phyloP scores from a whole-genome alignment of 2,329 filamentous ascomycete genomes.

The Cladosporium austrohemisphaericum region DNA sequence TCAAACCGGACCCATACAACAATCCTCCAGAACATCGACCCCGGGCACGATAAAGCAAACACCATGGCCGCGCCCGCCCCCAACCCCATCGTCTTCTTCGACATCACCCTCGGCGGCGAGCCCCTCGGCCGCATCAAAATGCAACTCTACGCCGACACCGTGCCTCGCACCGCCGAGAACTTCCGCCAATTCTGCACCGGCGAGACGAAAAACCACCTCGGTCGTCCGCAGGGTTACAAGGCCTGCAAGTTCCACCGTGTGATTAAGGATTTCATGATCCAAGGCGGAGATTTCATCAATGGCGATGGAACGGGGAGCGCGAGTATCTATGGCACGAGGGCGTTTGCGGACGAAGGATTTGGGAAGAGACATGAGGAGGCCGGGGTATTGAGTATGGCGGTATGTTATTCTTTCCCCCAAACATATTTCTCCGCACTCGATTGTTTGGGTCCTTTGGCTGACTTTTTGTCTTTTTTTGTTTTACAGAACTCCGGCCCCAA shows the following conservation, averaged over 20 bases:
- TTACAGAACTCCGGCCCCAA: slow-evolving; percentile 80
- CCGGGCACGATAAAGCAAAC: background rate
- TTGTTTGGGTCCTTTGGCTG: background rate
- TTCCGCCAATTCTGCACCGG: slow-evolving; percentile 97
- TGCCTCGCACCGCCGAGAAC: slow-evolving; percentile 82
- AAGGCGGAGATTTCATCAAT: slow-evolving; percentile 93
- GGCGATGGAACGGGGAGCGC: slow-evolving; percentile 86
- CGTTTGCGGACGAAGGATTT: slow-evolving; percentile 72
- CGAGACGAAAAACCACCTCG: slow-evolving; percentile 74
- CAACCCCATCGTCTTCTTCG: slow-evolving; percentile 65
- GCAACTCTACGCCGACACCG: slow-evolving; percentile 80
- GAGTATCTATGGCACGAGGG: slow-evolving; percentile 77
- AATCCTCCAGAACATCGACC: background rate
- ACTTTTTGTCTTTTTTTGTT: background rate
- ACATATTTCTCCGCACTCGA: background rate
- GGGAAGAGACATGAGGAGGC: slow-evolving; percentile 60
- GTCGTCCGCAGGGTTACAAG: slow-evolving; percentile 88
- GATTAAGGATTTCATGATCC: slow-evolving; percentile 95
- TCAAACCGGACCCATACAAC: background rate
- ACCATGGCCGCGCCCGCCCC: slow-evolving; percentile 18
- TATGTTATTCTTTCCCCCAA: slow-evolving; percentile 47
- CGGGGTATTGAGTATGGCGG: slow-evolving; percentile 88
- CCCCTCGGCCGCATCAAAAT: slow-evolving; percentile 83
- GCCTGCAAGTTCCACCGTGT: slow-evolving; percentile 91
- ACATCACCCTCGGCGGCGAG: slow-evolving; percentile 77